A percentile compares a stretch with the other conserved stretches of the same genome.
These are phyloP conservation scores for Epichloe gansuensis DNA, from an alignment of 2,329 filamentous ascomycete genomes.

Conservation along the genomic window DNA sequence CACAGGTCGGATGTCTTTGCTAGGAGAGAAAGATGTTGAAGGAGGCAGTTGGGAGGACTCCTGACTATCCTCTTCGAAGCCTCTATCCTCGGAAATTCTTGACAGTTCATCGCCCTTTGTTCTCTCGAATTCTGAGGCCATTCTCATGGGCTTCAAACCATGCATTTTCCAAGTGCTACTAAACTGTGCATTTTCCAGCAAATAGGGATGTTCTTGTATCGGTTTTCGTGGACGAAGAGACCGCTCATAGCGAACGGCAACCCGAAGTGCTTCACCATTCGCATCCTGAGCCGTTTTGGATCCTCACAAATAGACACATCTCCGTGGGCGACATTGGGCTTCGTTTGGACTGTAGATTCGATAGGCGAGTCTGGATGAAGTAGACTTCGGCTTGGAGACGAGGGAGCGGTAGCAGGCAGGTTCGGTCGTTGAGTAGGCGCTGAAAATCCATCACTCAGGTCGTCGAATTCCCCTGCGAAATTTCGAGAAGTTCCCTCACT, in stretches of 20 bases:
- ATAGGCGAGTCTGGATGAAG: neutral
- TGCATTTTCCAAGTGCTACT: conserved; percentile 40
- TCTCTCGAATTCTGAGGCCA: conserved; percentile 21
- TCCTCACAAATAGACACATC: neutral
- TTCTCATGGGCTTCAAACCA: conserved; percentile 39
- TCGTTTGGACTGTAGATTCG: neutral
- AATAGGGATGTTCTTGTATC: conserved; percentile 48
- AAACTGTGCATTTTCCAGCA: conserved; percentile 43
- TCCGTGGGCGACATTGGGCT: neutral
- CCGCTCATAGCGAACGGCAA: conserved; percentile 27
- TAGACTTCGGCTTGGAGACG: neutral
- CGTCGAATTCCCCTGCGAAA: neutral
- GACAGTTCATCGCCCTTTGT: conserved; percentile 30
- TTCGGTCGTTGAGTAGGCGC: neutral
- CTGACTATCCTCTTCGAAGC: conserved; percentile 42
- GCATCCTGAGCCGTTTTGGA: neutral
- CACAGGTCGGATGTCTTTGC: conserved; percentile 9
- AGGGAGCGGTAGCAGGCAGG: neutral
- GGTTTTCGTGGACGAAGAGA: conserved; percentile 47
- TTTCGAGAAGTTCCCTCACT: conserved; percentile 16
- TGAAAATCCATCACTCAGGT: neutral
- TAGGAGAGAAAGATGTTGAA: conserved; percentile 24
- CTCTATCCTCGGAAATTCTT: conserved; percentile 41
- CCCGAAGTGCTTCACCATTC: conserved; percentile 12
- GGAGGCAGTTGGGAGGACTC: conserved; percentile 19